phyloP scores from a whole-genome alignment of 805 yeast genomes.

The Pichia nanzhaoensis region DNA sequence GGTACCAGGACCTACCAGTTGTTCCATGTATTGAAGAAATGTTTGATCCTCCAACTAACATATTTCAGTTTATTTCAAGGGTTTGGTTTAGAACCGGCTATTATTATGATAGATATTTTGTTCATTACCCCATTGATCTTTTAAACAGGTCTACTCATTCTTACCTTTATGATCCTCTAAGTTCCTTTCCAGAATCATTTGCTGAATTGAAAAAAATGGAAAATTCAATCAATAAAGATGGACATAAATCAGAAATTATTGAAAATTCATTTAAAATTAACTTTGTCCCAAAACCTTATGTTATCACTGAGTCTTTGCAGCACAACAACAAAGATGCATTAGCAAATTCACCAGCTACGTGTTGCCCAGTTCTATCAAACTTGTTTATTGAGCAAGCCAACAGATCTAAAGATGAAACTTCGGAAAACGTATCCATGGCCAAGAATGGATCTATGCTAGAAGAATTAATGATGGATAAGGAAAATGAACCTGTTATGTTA shows the following conservation, averaged over 20 bases:
- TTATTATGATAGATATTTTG: conserved; percentile 33
- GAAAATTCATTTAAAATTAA: neutral
- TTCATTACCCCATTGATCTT: conserved; percentile 28
- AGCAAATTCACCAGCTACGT: neutral
- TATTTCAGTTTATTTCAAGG: conserved; percentile 16
- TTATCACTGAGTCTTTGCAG: conserved; percentile 8
- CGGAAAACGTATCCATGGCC: too few relatives aligned
- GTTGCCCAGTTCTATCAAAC: conserved; percentile 9
- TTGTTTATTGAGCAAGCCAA: conserved; percentile 4
- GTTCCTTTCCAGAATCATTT: too few relatives aligned
- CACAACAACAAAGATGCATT: neutral
- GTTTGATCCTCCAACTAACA: conserved; percentile 23
- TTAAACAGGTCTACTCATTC: conserved; percentile 6
- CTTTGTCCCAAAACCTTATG: conserved; percentile 15
- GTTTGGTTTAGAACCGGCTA: conserved; percentile 33
- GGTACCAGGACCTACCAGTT: conserved; percentile 18
- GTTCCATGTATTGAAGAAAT: conserved; percentile 12
- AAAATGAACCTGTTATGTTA: too few relatives aligned
- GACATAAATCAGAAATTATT: neutral
- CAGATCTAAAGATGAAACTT: neutral
- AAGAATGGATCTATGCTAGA: too few relatives aligned
- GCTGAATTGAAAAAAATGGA: neutral
- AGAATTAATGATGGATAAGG: neutral
- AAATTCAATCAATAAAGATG: neutral
- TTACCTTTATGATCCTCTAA: conserved; percentile 4